These are phyloP conservation scores for Candida broadrunensis DNA, from an alignment of 805 yeast genomes.

Conservation along the genomic window DNA sequence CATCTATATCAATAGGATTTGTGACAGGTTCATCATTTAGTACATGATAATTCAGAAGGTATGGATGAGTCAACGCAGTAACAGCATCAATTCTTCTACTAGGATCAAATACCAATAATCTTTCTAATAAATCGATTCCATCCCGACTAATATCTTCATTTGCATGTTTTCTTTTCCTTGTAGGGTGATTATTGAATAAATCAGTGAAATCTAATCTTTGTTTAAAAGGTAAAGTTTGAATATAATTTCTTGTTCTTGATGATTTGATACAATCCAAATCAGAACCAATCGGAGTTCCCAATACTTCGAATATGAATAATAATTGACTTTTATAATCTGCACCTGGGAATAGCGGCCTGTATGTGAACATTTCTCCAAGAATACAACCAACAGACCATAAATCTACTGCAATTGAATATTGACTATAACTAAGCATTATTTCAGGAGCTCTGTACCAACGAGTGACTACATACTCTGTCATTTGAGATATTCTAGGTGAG, in stretches of 20 bases:
- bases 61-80: slow-evolving; percentile 87
- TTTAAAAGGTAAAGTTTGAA: slow-evolving; percentile 22
- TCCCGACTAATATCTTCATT: slow-evolving; percentile 16
- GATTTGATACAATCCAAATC: slow-evolving; percentile 18
- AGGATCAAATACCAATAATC: slow-evolving; percentile 87
- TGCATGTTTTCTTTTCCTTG: slow-evolving; percentile 12
- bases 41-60: slow-evolving; percentile 75
- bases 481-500: slow-evolving; percentile 5
- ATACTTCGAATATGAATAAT: slow-evolving; percentile 59
- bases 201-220: slow-evolving; percentile 13
- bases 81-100: slow-evolving; percentile 79
- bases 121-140: slow-evolving; percentile 43
- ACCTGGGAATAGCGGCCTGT: slow-evolving; percentile 72
- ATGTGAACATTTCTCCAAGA: slow-evolving; percentile 62
- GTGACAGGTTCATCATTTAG: slow-evolving; percentile 28
- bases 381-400: slow-evolving; percentile 83
- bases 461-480: slow-evolving; percentile 83
- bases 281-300: slow-evolving; percentile 60
- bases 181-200: slow-evolving; percentile 18
- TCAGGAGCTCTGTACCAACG: slow-evolving; percentile 87
- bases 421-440: slow-evolving; percentile 70
- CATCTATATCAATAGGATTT: slow-evolving; percentile 18
- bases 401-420: slow-evolving; percentile 74
- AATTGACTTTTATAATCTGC: slow-evolving; percentile 69
- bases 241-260: slow-evolving; percentile 21